Evolutionary conservation across 2,329 filamentous ascomycete genomes (phyloP).

Genomic region (Reticulascus tulasneorum): DNA sequence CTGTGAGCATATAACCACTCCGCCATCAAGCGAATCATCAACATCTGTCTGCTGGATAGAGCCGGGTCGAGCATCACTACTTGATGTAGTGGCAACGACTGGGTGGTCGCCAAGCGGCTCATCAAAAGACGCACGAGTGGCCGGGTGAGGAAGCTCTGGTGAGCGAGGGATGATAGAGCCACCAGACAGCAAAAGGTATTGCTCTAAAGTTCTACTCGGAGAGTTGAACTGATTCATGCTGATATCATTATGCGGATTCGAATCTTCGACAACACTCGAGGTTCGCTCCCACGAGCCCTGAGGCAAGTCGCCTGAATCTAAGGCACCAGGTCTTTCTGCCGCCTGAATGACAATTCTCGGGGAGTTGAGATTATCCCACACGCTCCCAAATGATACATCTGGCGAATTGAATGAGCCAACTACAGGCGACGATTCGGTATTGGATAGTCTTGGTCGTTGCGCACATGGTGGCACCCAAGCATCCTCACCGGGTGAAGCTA

Average conservation of each 20-base stretch:
- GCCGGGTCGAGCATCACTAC: too few species aligned
- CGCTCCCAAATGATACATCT: constrained; percentile 41
- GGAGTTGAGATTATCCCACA: constrained; percentile 36
- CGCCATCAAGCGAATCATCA: too few species aligned
- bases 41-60: too few species aligned
- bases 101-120: too few species aligned
- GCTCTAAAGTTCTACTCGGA: constrained; percentile 47
- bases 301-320: neutral
- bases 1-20: too few species aligned
- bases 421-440: neutral
- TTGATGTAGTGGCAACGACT: too few species aligned
- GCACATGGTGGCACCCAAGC: too few species aligned
- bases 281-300: constrained; percentile 33
- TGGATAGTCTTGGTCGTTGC: neutral
- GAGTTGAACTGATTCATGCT: constrained; percentile 33
- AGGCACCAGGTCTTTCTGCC: constrained; percentile 1
- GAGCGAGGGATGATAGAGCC: too few species aligned
- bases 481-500: constrained; percentile 9
- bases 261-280: constrained; percentile 52
- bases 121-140: too few species aligned
- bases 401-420: constrained; percentile 18
- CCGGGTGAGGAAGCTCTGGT: too few species aligned
- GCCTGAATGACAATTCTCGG: constrained; percentile 18
- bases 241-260: constrained; percentile 38
- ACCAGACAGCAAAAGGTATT: constrained; percentile 14